Conservation (phyloP, 2,329 filamentous ascomycete genomes). For the Aspergillus puulaauensis region DNA sequence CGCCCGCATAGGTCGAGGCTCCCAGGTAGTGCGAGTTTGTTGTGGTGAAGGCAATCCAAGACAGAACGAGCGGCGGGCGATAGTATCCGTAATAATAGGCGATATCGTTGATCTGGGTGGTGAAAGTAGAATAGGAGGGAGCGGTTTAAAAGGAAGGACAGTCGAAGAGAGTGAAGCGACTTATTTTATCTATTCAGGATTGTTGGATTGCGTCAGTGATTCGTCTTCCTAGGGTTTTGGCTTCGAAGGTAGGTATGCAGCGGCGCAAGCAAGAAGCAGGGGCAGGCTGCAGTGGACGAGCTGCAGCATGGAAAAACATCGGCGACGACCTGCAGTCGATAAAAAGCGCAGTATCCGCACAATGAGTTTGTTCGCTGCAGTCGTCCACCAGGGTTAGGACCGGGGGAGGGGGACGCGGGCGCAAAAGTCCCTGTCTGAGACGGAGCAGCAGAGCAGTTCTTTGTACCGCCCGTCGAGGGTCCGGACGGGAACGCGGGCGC, state of each 20-base stretch:
- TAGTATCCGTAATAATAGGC: background rate
- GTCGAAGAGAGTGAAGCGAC: conserved; percentile 10
- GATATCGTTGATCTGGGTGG: background rate
- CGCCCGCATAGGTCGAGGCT: conserved; percentile 29
- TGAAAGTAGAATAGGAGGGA: conserved; percentile 4
- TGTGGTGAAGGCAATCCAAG: background rate
- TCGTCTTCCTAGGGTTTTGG: conserved; percentile 4
- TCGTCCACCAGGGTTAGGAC: conserved; percentile 14
- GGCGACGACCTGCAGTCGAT: conserved; percentile 17
- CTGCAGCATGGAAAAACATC: conserved; percentile 14
- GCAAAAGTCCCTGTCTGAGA: conserved; percentile 17
- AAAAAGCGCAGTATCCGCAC: conserved; percentile 22
- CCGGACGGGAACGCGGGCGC: conserved; percentile 11
- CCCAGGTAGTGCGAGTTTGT: conserved; percentile 1
- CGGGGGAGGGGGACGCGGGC: conserved; percentile 10
- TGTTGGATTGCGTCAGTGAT: conserved; percentile 15
- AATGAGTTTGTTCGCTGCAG: conserved; percentile 36
- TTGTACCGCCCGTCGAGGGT: conserved; percentile 11
- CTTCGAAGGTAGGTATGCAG: conserved; percentile 7
- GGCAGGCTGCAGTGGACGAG: conserved; percentile 13
- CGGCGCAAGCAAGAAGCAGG: conserved; percentile 14
- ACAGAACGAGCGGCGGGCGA: conserved; percentile 15
- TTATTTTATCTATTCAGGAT: conserved; percentile 10
- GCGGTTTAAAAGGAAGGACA: conserved; percentile 13
- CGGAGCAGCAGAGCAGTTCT: conserved; percentile 15